A percentile compares a stretch with the other conserved stretches of the same genome.
Evolutionary conservation across 1,139 yeast species (phyloP).

Genomic region (Ogataea hybrid): DNA sequence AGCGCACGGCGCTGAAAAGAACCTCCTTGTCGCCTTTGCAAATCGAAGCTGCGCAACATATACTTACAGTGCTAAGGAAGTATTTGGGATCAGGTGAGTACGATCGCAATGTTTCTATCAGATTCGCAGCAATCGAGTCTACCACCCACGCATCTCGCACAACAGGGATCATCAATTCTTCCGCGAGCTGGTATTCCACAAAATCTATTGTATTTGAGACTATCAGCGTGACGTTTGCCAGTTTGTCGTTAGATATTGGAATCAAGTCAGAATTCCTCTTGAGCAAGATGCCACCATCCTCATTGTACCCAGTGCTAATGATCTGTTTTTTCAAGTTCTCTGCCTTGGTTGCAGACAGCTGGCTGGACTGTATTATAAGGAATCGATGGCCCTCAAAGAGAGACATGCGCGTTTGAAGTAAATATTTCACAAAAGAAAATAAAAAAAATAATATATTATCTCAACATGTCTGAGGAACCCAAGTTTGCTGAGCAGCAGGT

Average conservation of each 20-base stretch:
- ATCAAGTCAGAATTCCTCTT: slow-evolving; percentile 15
- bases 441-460: not conserved
- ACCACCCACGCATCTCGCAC: slow-evolving; percentile 65
- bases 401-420: slow-evolving; percentile 6
- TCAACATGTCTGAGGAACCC: not conserved
- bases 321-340: slow-evolving; percentile 28
- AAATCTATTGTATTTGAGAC: slow-evolving; percentile 55
- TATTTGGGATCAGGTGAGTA: slow-evolving; percentile 71
- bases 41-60: slow-evolving; percentile 57
- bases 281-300: slow-evolving; percentile 19
- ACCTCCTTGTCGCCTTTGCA: slow-evolving; percentile 58
- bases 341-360: slow-evolving; percentile 31
- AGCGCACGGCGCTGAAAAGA: slow-evolving; percentile 48
- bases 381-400: slow-evolving; percentile 42
- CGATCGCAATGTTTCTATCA: slow-evolving; percentile 47
- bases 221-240: slow-evolving; percentile 46
- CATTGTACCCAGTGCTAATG: slow-evolving; percentile 26
- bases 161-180: slow-evolving; percentile 62
- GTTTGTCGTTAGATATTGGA: slow-evolving; percentile 19
- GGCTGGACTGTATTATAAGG: slow-evolving; percentile 40
- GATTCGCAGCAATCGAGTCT: slow-evolving; percentile 44
- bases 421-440: slow-evolving; percentile 3
- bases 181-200: slow-evolving; percentile 49
- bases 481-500: slow-evolving; percentile 46
- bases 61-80: slow-evolving; percentile 58